Conservation (phyloP, 345 rosid genomes). For the Angophora floribunda region DNA sequence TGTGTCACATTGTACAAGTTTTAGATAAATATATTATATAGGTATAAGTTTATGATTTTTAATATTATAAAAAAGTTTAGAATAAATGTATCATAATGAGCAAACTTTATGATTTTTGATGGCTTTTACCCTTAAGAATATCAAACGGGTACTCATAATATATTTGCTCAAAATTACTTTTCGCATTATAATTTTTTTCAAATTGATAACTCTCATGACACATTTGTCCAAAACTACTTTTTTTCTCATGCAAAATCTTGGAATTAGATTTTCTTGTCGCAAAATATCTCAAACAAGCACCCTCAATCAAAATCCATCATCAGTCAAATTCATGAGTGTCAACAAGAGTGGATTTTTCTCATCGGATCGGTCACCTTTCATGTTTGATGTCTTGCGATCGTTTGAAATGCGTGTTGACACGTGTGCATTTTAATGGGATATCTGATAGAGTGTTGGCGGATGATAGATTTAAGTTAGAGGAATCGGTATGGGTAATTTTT, state of each 20-base stretch:
- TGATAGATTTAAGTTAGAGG: neutral
- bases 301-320: neutral
- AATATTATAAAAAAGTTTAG: no score
- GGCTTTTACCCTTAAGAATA: neutral
- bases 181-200: neutral
- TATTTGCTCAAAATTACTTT: neutral
- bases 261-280: neutral
- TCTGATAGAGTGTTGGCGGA: neutral
- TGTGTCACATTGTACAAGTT: no score
- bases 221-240: neutral
- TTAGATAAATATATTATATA: no score
- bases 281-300: neutral
- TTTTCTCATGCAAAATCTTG: neutral
- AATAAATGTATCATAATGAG: no score
- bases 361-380: neutral
- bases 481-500: rapidly evolving
- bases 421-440: rapidly evolving
- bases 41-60: no score
- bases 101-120: no score
- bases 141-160: neutral
- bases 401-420: neutral
- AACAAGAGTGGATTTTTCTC: neutral
- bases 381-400: rapidly evolving
- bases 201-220: neutral
- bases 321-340: neutral